Conservation (phyloP, 176 grass and related monocot genomes). For the Hsuehochloa calcarea region DNA sequence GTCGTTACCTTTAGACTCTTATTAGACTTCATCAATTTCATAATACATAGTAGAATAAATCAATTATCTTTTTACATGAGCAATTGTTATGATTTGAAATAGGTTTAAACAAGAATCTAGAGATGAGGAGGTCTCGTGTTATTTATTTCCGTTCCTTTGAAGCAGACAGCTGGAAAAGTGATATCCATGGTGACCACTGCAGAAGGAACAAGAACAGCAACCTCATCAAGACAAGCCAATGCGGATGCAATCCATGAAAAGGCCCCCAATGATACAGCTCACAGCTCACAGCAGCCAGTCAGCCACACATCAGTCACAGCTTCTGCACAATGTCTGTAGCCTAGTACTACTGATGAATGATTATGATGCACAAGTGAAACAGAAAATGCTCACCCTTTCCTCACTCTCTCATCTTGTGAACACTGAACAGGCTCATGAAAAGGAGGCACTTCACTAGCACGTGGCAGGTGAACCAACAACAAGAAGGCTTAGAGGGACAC, state of each 20-base stretch:
- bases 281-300: neutral
- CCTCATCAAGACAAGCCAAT: neutral
- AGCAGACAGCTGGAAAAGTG: neutral
- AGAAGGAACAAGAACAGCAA: neutral
- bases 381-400: neutral
- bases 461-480: slow-evolving; percentile 32
- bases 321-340: neutral
- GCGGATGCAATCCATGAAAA: neutral
- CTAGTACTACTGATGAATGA: neutral
- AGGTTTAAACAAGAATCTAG: too few species aligned
- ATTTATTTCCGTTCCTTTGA: neutral
- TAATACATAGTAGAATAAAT: too few species aligned
- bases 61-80: too few species aligned
- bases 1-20: too few species aligned
- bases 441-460: neutral
- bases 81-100: too few species aligned
- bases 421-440: slow-evolving; percentile 7
- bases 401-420: slow-evolving; percentile 3
- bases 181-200: neutral
- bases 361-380: neutral
- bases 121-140: too few species aligned
- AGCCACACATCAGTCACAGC: neutral
- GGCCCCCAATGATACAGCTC: neutral
- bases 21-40: too few species aligned
- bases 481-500: neutral